A percentile compares a stretch with the other conserved stretches of the same genome.
phyloP scores from a whole-genome alignment of 2,329 filamentous ascomycete species.

The Aspergillus ustus region DNA sequence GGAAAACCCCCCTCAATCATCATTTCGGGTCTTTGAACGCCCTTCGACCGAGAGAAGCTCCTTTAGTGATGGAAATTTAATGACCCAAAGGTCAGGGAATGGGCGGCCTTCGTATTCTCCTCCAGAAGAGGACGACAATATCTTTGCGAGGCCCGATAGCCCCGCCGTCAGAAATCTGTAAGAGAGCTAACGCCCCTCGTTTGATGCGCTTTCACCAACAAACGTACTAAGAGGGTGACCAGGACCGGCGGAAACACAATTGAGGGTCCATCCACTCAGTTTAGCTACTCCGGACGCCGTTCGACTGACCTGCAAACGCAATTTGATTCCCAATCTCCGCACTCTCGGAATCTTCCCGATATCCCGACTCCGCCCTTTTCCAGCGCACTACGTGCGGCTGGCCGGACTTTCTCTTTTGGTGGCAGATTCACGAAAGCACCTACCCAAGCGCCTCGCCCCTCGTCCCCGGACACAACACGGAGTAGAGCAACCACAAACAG shows the following conservation, averaged over 20 bases:
- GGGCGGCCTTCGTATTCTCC: slow-evolving; percentile 41
- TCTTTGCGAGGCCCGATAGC: slow-evolving; percentile 42
- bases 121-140: slow-evolving; percentile 45
- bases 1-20: slow-evolving; percentile 46
- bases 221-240: slow-evolving; percentile 31
- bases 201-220: background rate
- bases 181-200: slow-evolving; percentile 20
- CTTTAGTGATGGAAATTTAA: slow-evolving; percentile 45
- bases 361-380: slow-evolving; percentile 48
- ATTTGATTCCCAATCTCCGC: slow-evolving; percentile 42
- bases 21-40: slow-evolving; percentile 61
- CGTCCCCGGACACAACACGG: slow-evolving; percentile 36
- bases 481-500: slow-evolving; percentile 57
- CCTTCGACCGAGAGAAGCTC: slow-evolving; percentile 50
- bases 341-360: slow-evolving; percentile 45
- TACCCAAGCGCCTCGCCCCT: slow-evolving; percentile 26
- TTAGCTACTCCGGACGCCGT: slow-evolving; percentile 61
- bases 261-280: slow-evolving; percentile 55
- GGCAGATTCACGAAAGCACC: slow-evolving; percentile 43
- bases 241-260: slow-evolving; percentile 50
- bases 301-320: slow-evolving; percentile 54
- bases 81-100: slow-evolving; percentile 39
- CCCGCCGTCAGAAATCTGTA: slow-evolving; percentile 44
- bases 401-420: slow-evolving; percentile 60
- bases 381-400: slow-evolving; percentile 51